A percentile compares a stretch with the other conserved stretches of the same genome.
Evolutionary conservation across 495 filamentous ascomycete species (phyloP).

Genomic region (Mytilinidion resinicola): DNA sequence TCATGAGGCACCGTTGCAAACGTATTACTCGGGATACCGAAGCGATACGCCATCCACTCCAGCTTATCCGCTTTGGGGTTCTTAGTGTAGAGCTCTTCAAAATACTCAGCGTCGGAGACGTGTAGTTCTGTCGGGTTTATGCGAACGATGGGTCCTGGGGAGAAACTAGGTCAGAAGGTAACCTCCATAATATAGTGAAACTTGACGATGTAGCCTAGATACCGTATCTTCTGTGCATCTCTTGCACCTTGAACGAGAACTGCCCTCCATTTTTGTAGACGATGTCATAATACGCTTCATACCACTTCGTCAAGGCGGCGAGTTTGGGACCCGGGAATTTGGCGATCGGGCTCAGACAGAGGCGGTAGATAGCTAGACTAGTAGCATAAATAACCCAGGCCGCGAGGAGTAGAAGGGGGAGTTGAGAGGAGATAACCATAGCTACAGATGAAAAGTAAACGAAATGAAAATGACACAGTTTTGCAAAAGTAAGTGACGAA

Average conservation of each 20-base stretch:
- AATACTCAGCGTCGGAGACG: not conserved
- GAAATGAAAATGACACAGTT: too few relatives aligned
- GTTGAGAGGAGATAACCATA: too few relatives aligned
- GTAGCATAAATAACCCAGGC: not conserved
- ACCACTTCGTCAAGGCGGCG: slow-evolving; percentile 9
- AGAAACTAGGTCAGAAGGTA: not conserved
- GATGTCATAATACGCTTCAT: slow-evolving; percentile 13
- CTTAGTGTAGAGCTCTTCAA: slow-evolving; percentile 2
- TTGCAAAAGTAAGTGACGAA: too few relatives aligned
- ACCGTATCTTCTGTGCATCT: slow-evolving; percentile 16
- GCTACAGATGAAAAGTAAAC: too few relatives aligned
- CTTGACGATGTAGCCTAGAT: not conserved
- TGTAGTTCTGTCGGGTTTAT: slow-evolving; percentile 6
- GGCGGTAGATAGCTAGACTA: slow-evolving; percentile 2
- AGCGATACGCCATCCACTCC: not conserved
- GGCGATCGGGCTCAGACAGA: slow-evolving; percentile 11
- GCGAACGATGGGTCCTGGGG: slow-evolving; percentile 16
- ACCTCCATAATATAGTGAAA: not conserved
- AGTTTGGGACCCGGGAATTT: slow-evolving; percentile 17
- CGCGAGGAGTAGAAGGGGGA: not conserved
- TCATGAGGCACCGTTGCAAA: not conserved
- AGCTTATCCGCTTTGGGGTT: not conserved
- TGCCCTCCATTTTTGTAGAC: not conserved
- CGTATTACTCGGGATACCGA: not conserved
- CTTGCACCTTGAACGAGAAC: slow-evolving; percentile 6